These are phyloP conservation scores for Colletotrichum kahawae DNA, from an alignment of 2,329 filamentous ascomycete species.

Conservation along the genomic window DNA sequence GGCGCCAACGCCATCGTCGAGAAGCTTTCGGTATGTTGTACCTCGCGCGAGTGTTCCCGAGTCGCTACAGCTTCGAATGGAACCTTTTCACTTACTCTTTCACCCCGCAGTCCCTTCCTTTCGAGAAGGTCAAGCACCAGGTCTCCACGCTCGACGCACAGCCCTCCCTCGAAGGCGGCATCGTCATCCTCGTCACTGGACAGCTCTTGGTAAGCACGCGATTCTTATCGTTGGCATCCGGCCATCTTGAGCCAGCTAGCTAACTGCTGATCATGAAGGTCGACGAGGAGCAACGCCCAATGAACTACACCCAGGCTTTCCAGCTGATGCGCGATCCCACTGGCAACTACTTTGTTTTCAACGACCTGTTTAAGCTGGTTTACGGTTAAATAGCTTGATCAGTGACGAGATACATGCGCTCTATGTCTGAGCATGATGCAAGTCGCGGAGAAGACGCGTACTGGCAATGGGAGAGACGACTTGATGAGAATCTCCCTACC, in stretches of 20 bases:
- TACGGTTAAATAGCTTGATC: slow-evolving; percentile 54
- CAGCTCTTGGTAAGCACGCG: slow-evolving; percentile 72
- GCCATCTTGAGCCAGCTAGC: not conserved
- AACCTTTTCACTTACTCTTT: not conserved
- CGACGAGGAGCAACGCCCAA: slow-evolving; percentile 82
- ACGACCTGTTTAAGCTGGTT: slow-evolving; percentile 94
- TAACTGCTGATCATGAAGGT: slow-evolving; percentile 59
- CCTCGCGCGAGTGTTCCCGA: not conserved
- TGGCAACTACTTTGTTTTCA: slow-evolving; percentile 84
- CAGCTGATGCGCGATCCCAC: slow-evolving; percentile 73
- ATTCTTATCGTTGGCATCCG: not conserved
- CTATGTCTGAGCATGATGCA: not conserved
- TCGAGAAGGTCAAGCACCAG: slow-evolving; percentile 81
- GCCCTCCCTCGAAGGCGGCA: slow-evolving; percentile 72
- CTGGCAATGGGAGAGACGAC: not conserved
- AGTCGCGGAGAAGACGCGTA: not conserved
- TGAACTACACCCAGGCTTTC: slow-evolving; percentile 92
- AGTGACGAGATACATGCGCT: not conserved
- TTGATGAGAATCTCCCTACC: not conserved
- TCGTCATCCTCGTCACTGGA: slow-evolving; percentile 89
- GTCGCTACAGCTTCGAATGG: not conserved
- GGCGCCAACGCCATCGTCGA: slow-evolving; percentile 73
- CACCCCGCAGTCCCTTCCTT: slow-evolving; percentile 62
- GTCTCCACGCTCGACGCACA: slow-evolving; percentile 83
- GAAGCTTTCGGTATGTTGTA: slow-evolving; percentile 75